Conservation (phyloP, 495 filamentous ascomycete species). For the Tuber melanosporum region DNA sequence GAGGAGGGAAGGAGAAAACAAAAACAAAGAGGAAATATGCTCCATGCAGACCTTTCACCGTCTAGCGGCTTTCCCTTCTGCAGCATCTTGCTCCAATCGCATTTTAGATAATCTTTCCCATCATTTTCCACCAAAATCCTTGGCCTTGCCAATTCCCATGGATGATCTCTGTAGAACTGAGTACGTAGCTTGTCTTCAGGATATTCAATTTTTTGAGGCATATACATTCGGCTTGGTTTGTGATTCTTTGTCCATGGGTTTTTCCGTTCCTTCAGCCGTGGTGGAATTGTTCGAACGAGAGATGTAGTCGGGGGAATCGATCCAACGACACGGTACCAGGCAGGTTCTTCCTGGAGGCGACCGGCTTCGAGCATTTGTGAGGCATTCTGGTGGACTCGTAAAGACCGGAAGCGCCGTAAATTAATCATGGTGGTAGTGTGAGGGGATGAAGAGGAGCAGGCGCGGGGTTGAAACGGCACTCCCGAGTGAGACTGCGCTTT, state of each 20-base stretch:
- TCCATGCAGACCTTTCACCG: slow-evolving; percentile 67
- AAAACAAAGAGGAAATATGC: not conserved
- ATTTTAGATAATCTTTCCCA: slow-evolving; percentile 66
- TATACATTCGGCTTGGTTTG: slow-evolving; percentile 68
- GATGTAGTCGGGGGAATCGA: slow-evolving; percentile 73
- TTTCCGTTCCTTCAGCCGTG: slow-evolving; percentile 56
- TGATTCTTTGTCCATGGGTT: slow-evolving; percentile 48
- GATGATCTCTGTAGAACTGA: slow-evolving; percentile 85
- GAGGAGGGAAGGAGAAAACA: slow-evolving; percentile 7
- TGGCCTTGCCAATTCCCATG: slow-evolving; percentile 92
- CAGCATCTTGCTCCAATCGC: slow-evolving; percentile 71
- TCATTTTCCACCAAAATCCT: slow-evolving; percentile 75
- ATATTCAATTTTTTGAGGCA: slow-evolving; percentile 68
- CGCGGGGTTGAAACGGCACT: slow-evolving; percentile 59
- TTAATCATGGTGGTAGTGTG: slow-evolving; percentile 21
- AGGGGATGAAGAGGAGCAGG: not conserved
- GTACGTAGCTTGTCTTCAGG: slow-evolving; percentile 76
- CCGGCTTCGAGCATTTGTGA: slow-evolving; percentile 51
- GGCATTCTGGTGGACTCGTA: slow-evolving; percentile 64
- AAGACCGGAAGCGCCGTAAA: slow-evolving; percentile 52
- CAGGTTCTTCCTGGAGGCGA: slow-evolving; percentile 49
- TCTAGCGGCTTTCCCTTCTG: slow-evolving; percentile 74
- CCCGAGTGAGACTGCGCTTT: slow-evolving; percentile 34
- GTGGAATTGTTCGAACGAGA: slow-evolving; percentile 61
- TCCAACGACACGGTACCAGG: slow-evolving; percentile 69